These are phyloP conservation scores for Scedosporium dehoogii DNA, from an alignment of 2,329 filamentous ascomycete species.

Conservation along the genomic window DNA sequence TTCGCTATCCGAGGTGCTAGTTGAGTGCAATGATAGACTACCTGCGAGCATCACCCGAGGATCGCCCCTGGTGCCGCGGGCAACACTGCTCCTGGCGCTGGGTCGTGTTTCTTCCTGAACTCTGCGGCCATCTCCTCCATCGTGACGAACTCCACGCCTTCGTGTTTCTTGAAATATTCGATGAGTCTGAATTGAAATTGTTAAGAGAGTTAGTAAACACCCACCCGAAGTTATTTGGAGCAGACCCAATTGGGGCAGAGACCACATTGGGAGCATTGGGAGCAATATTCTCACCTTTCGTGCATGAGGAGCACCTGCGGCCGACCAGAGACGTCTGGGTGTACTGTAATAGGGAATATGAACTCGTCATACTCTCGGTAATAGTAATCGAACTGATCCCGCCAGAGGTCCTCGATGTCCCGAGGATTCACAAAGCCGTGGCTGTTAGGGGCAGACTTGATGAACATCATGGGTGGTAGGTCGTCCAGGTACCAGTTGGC, in stretches of 20 bases:
- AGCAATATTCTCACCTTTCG: conserved; percentile 45
- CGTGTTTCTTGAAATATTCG: conserved; percentile 55
- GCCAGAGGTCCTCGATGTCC: conserved; percentile 57
- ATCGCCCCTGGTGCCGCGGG: conserved; percentile 45
- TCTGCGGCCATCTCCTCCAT: conserved; percentile 65
- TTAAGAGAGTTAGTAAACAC: neutral
- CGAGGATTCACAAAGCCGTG: conserved; percentile 49
- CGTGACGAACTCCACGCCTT: conserved; percentile 55
- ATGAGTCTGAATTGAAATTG: conserved; percentile 29
- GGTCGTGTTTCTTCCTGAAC: conserved; percentile 56
- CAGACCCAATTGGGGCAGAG: too few relatives aligned
- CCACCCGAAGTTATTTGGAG: neutral
- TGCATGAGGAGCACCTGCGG: conserved; percentile 68
- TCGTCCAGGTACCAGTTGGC: conserved; percentile 56
- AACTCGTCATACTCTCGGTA: conserved; percentile 71
- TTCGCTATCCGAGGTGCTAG: too few relatives aligned
- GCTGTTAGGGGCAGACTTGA: conserved; percentile 54
- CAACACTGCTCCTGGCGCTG: conserved; percentile 49
- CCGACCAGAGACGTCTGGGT: conserved; percentile 62
- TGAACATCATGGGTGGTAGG: conserved; percentile 62
- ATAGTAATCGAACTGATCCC: conserved; percentile 62
- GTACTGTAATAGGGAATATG: conserved; percentile 67
- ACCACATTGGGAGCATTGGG: conserved; percentile 15
- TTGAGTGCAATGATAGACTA: too few relatives aligned
- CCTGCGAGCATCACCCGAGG: conserved; percentile 21